Conservation (phyloP, 306 rosid species). For the Vigna reflexopilosa region DNA sequence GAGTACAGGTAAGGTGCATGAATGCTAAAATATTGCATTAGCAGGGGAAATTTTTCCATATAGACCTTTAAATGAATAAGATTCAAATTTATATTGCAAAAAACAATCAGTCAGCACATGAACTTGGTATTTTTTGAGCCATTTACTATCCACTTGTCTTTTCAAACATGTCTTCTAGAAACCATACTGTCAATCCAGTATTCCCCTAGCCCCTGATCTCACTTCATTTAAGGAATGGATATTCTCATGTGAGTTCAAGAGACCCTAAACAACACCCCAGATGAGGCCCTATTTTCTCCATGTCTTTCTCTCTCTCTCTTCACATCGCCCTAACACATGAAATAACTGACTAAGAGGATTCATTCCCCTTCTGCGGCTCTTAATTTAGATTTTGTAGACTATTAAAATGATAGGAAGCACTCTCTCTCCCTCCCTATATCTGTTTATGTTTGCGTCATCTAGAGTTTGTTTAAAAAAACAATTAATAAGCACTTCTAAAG, state of each 20-base stretch:
- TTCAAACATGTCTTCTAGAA: slow-evolving; percentile 1
- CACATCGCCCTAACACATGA: slow-evolving; percentile 11
- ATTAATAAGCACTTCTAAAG: no score
- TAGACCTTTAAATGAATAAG: slow-evolving; percentile 10
- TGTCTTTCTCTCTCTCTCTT: slow-evolving; percentile 1
- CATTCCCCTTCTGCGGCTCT: not conserved
- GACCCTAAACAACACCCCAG: slow-evolving; percentile 3
- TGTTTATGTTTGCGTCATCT: not conserved
- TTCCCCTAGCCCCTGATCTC: not conserved
- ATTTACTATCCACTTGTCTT: slow-evolving; percentile 6
- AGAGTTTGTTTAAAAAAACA: not conserved
- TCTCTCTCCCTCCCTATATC: not conserved
- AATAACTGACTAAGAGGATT: not conserved
- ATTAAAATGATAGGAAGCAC: not conserved
- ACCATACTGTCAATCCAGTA: not conserved
- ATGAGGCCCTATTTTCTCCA: not conserved
- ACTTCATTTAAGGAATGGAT: not conserved
- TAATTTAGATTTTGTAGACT: not conserved
- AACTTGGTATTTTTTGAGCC: not conserved
- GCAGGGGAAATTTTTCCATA: not conserved
- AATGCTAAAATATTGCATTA: not conserved
- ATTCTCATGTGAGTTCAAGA: not conserved
- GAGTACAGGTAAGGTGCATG: not conserved
- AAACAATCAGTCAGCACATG: slow-evolving; percentile 7
- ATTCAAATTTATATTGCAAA: not conserved